A percentile compares a stretch with the other conserved stretches of the same genome.
Evolutionary conservation across 345 rosid species (phyloP).

Genomic region (Viola odorata): DNA sequence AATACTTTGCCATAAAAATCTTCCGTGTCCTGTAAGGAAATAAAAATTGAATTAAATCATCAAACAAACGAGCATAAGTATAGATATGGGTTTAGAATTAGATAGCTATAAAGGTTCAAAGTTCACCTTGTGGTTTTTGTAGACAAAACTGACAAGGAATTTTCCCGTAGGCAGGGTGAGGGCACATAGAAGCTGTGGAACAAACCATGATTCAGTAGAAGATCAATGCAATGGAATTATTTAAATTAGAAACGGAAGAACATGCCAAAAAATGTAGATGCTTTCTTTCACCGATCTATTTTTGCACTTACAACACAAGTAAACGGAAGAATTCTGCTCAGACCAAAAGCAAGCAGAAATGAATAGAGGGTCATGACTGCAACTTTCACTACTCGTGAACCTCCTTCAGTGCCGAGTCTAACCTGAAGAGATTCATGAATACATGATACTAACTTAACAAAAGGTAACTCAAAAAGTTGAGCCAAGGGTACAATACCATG

Average conservation of each 20-base stretch:
- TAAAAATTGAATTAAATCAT: background rate
- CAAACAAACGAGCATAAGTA: too few species aligned
- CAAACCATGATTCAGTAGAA: slow-evolving; percentile 6
- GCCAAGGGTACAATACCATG: slow-evolving; percentile 39
- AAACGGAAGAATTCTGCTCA: slow-evolving; percentile 50
- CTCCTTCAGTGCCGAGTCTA: slow-evolving; percentile 62
- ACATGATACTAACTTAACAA: background rate
- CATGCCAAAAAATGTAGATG: too few species aligned
- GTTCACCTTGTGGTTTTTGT: slow-evolving; percentile 68
- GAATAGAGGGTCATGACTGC: slow-evolving; percentile 42
- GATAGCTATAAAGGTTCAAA: background rate
- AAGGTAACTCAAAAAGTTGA: background rate
- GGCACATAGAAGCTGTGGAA: slow-evolving; percentile 61
- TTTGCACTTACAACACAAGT: slow-evolving; percentile 58
- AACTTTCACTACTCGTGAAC: slow-evolving; percentile 46
- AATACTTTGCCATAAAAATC: slow-evolving; percentile 94
- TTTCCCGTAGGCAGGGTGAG: slow-evolving; percentile 71
- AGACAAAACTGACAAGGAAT: slow-evolving; percentile 52
- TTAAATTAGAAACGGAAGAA: background rate
- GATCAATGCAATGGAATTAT: background rate
- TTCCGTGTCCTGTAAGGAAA: slow-evolving; percentile 48
- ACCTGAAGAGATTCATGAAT: slow-evolving; percentile 37
- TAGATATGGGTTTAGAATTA: background rate
- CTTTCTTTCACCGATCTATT: too few species aligned
- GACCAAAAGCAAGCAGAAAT: slow-evolving; percentile 43